A percentile compares a stretch with the other conserved stretches of the same genome.
Conservation (phyloP, 495 filamentous ascomycete species). For the Podospora sp. region DNA sequence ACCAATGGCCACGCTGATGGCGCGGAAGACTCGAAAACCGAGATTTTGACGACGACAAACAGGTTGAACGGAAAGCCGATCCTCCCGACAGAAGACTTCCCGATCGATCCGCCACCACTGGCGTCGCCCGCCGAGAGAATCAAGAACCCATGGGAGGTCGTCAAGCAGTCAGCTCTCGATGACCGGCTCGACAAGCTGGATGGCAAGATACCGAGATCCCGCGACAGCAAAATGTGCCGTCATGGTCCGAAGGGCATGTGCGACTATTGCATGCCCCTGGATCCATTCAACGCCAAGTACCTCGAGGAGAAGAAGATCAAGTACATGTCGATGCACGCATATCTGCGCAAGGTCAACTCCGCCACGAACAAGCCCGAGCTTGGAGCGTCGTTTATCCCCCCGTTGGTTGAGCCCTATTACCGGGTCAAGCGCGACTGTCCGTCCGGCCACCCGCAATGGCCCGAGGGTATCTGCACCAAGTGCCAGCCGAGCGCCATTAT, state of each 20-base stretch:
- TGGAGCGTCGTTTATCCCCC: constrained; percentile 91
- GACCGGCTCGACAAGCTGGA: constrained; percentile 82
- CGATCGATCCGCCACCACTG: constrained; percentile 60
- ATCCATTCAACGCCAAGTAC: constrained; percentile 87
- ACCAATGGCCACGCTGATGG: constrained; percentile 25
- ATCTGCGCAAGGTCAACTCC: constrained; percentile 91
- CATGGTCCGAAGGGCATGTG: constrained; percentile 98
- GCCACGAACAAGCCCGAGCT: constrained; percentile 94
- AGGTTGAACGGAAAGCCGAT: constrained; percentile 80
- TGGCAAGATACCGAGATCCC: constrained; percentile 83
- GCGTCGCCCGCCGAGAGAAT: constrained; percentile 63
- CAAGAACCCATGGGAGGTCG: constrained; percentile 91
- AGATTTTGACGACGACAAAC: constrained; percentile 50
- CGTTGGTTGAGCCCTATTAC: constrained; percentile 90
- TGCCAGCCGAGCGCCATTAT: constrained; percentile 98
- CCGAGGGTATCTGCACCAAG: constrained; percentile 98
- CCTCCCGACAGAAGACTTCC: constrained; percentile 65
- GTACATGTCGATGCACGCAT: constrained; percentile 92
- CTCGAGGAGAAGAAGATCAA: constrained; percentile 97
- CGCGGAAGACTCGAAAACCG: constrained; percentile 44
- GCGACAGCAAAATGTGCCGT: constrained; percentile 86
- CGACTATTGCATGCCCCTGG: constrained; percentile 98
- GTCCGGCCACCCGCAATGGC: constrained; percentile 89
- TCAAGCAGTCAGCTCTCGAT: constrained; percentile 84
- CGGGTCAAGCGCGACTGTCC: constrained; percentile 87